Conservation (phyloP, 345 rosid species). For the Corchorus olitorius region DNA sequence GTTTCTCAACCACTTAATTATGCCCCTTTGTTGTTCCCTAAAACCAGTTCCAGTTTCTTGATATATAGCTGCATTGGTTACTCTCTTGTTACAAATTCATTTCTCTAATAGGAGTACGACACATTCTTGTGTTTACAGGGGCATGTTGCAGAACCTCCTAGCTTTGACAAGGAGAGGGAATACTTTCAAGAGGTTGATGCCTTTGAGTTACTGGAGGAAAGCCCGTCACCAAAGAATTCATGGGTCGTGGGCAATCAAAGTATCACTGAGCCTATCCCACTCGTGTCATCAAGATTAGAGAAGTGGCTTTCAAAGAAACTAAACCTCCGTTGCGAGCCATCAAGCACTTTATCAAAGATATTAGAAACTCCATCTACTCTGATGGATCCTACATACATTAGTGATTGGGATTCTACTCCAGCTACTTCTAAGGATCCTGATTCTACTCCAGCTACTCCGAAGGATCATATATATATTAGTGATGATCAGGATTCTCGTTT, state of each 20-base stretch:
- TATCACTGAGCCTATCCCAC: conserved; percentile 45
- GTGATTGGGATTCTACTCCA: too few relatives aligned
- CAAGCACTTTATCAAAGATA: conserved; percentile 79
- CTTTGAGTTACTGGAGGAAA: conserved; percentile 89
- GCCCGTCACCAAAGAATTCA: conserved; percentile 88
- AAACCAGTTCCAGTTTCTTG: not conserved
- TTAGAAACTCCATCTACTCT: conserved; percentile 54
- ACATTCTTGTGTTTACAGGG: conserved; percentile 41
- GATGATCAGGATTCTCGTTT: conserved; percentile 29
- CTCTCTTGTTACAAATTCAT: not conserved
- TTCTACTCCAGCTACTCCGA: conserved; percentile 36
- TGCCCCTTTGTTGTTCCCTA: not conserved
- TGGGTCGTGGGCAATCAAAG: conserved; percentile 60
- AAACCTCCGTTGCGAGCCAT: conserved; percentile 53
- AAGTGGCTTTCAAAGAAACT: conserved; percentile 74
- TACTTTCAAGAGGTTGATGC: conserved; percentile 92
- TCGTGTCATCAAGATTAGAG: conserved; percentile 67
- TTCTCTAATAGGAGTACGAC: not conserved
- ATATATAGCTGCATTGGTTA: not conserved
- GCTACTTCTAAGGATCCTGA: too few relatives aligned
- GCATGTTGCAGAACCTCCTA: conserved; percentile 50
- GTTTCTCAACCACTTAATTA: not conserved
- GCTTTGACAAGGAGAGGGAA: conserved; percentile 66
- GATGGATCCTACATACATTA: conserved; percentile 24
- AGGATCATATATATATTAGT: conserved; percentile 25